Base-by-base conservation (phyloP, 2,329 filamentous ascomycete genomes). In the Sporothrix sp. region DNA sequence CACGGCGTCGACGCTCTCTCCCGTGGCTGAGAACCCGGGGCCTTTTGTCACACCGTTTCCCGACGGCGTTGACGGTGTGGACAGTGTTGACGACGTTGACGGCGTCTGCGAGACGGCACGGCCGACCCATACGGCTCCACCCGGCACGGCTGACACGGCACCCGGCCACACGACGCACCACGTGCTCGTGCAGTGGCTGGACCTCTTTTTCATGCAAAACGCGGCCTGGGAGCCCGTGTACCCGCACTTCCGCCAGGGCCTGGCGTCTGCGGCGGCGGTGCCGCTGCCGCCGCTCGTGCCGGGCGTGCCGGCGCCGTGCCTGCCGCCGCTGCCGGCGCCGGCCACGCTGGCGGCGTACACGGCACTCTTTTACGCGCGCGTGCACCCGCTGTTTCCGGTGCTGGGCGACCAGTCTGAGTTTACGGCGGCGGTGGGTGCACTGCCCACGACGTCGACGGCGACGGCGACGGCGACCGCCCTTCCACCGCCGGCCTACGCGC, bases 161-260 rank as follows among this genome's bases (percentile, higher is more conserved):
- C 13, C 18, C 50, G 48, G 39, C 14, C 16, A 10, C 30, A 54
- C 39, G 38, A 54, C 39, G 21, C 44, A 39, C 18, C 35, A 47
- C 18, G 27, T 54, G 1, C 33, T 54, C 8, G 49, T 52, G 21
- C 52, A 54, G 28, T 54, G 52, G 52, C 37, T 54, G 2, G 52
- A 54, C 20, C 33, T 54, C 3, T 54, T 35, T 16, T 52, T 54
- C n/a, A 33, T 21, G 18, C 48, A 52, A 21, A 38, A 37, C 27
- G 32, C 38, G 7, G 36, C 48, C 7, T 54, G 52, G 52, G 18
- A 35, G 38, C 48, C 52, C 16, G 39, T 54, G 21, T 49, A 48
- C 9, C 52, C 52, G 3, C 30, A 28, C 38, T 49, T 54, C 13
- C 52, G 33, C 3, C 52, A 51, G 13, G 49, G 48, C 4, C 25